Conservation (phyloP, 768 basidiomycete genomes). For the Boletus barrowsii region DNA sequence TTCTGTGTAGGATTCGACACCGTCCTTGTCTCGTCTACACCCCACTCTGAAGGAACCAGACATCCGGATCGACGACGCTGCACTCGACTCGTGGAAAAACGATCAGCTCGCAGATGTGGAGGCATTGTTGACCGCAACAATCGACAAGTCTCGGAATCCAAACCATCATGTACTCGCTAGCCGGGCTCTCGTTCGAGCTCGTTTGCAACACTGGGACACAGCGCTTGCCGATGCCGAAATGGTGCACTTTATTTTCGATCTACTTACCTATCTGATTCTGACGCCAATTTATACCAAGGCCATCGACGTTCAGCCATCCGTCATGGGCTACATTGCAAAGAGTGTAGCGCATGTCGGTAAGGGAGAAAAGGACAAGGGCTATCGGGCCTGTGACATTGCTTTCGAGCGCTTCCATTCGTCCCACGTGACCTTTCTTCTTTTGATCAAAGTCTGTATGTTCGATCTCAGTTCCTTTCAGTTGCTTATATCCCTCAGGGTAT, state of each 20-base stretch:
- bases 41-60: neutral
- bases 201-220: neutral
- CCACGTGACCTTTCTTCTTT: neutral
- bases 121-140: neutral
- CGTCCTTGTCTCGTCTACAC: neutral
- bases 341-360: neutral
- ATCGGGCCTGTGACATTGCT: neutral
- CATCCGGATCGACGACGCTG: neutral
- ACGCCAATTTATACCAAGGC: neutral
- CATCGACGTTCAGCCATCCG: neutral
- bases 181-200: neutral
- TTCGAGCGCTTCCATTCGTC: neutral
- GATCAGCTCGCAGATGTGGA: neutral
- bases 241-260: neutral
- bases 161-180: neutral
- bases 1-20: neutral
- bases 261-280: neutral
- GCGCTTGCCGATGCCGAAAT: neutral
- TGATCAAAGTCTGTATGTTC: neutral
- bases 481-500: neutral
- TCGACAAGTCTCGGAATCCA: neutral
- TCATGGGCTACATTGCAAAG: neutral
- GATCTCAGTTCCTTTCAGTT: neutral
- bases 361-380: neutral
- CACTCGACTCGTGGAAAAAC: neutral